A percentile compares a stretch with the other conserved stretches of the same genome.
These are phyloP conservation scores for Chlamydomonas incerta DNA, from an alignment of 139 green algal species.

Conservation along the genomic window DNA sequence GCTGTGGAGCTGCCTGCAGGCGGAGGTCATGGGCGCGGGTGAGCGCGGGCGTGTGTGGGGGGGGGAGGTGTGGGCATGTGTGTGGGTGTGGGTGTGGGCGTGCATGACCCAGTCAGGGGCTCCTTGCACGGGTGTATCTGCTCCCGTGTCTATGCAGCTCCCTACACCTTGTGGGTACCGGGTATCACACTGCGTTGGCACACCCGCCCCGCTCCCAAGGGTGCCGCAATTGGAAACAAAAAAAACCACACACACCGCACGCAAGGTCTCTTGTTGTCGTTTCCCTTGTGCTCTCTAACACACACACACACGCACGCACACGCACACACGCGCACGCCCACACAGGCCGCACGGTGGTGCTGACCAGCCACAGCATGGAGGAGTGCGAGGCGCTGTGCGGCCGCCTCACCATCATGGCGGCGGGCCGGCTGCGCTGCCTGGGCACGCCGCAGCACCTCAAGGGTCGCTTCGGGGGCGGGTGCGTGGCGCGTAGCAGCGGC, in stretches of 20 bases:
- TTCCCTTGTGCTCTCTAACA: no score
- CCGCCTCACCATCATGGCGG: constrained; percentile 88
- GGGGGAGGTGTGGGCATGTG: neutral
- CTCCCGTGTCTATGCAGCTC: no score
- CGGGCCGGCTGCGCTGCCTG: constrained; percentile 77
- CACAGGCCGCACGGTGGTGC: constrained; percentile 71
- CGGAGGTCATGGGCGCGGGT: neutral
- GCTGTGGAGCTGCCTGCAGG: constrained; percentile 57
- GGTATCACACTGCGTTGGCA: no score
- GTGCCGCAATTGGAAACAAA: no score
- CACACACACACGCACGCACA: no score
- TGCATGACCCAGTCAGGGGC: neutral
- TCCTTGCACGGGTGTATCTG: no score
- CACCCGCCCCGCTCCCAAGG: no score
- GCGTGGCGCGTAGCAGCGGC: no score
- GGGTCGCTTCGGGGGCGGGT: constrained; percentile 80
- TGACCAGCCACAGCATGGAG: constrained; percentile 94
- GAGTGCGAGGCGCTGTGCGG: constrained; percentile 93
- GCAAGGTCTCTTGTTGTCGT: no score
- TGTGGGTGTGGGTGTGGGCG: constrained; percentile 26
- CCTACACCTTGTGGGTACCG: no score
- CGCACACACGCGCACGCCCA: no score
- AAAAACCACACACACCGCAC: no score
- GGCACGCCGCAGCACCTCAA: constrained; percentile 91
- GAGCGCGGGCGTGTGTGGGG: neutral